These are phyloP conservation scores for Kondoa malvinella DNA, from an alignment of 768 basidiomycete genomes.

Conservation along the genomic window DNA sequence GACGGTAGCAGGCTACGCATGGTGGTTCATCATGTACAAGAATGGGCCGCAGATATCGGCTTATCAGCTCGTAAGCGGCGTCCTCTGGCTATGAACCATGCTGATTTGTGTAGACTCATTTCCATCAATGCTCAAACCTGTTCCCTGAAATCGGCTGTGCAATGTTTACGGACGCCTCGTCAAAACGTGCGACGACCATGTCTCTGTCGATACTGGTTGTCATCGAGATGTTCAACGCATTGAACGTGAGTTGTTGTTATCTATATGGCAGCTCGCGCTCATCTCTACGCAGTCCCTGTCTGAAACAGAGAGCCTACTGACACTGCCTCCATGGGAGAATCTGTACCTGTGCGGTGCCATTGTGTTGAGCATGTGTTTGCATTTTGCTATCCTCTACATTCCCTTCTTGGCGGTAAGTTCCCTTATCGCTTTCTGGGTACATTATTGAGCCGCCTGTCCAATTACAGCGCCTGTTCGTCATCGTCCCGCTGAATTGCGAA, in stretches of 20 bases:
- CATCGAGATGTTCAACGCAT: conserved; percentile 92
- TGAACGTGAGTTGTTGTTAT: conserved; percentile 33
- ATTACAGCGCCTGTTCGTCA: conserved; percentile 61
- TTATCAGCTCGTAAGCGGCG: conserved; percentile 61
- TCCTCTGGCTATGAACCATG: neutral
- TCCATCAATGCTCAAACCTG: conserved; percentile 66
- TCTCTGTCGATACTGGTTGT: conserved; percentile 90
- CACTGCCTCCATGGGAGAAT: conserved; percentile 85
- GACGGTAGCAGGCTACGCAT: conserved; percentile 93
- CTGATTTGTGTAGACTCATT: conserved; percentile 53
- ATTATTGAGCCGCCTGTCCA: neutral
- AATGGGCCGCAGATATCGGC: conserved; percentile 86
- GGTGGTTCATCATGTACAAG: conserved; percentile 92
- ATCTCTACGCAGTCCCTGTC: conserved; percentile 47
- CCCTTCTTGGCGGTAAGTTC: conserved; percentile 77
- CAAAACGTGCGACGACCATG: conserved; percentile 82
- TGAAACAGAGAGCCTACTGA: conserved; percentile 83
- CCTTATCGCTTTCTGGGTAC: neutral
- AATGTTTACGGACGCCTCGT: conserved; percentile 64
- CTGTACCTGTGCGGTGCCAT: conserved; percentile 79
- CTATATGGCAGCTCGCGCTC: conserved; percentile 25
- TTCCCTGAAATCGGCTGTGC: conserved; percentile 87
- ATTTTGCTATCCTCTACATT: conserved; percentile 88
- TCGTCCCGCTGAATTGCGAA: conserved; percentile 77
- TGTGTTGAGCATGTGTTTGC: conserved; percentile 73